phyloP scores from a whole-genome alignment of 2,329 filamentous ascomycete species.

The Lithohypha guttulata region DNA sequence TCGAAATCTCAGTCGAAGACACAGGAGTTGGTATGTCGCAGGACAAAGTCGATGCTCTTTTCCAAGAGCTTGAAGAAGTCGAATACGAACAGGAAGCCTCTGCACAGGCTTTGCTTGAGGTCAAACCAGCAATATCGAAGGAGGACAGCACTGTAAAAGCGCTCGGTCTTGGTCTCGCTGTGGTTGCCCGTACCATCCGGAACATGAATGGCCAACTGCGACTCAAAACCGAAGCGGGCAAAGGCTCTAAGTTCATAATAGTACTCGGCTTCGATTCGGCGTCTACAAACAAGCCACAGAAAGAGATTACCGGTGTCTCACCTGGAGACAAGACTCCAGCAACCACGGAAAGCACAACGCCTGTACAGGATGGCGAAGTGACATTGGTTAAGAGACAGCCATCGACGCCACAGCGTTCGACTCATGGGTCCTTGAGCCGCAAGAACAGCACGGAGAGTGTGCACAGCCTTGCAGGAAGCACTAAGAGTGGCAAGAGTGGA shows the following conservation, averaged over 20 bases:
- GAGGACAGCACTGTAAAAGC: slow-evolving; percentile 37
- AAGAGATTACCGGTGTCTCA: background rate
- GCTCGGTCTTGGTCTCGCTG: slow-evolving; percentile 71
- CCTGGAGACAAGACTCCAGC: background rate
- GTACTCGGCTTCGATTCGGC: slow-evolving; percentile 62
- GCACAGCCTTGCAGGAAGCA: slow-evolving; percentile 22
- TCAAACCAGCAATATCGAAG: slow-evolving; percentile 30
- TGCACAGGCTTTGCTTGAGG: slow-evolving; percentile 49
- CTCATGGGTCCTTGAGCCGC: slow-evolving; percentile 13
- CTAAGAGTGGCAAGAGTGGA: slow-evolving; percentile 20
- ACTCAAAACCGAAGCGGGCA: slow-evolving; percentile 70
- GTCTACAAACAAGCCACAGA: slow-evolving; percentile 11
- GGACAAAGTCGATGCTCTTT: slow-evolving; percentile 48
- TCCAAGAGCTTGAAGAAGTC: slow-evolving; percentile 58
- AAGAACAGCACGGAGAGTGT: slow-evolving; percentile 26
- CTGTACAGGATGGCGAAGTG: slow-evolving; percentile 28
- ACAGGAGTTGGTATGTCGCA: slow-evolving; percentile 57
- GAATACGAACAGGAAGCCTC: slow-evolving; percentile 48
- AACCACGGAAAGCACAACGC: slow-evolving; percentile 16
- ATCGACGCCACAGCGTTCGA: background rate
- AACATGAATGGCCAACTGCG: slow-evolving; percentile 85
- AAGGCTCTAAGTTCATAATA: slow-evolving; percentile 72
- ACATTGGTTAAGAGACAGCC: slow-evolving; percentile 20
- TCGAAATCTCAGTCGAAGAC: slow-evolving; percentile 68
- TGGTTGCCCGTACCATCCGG: slow-evolving; percentile 75